Evolutionary conservation across 192 early-diverging fungal species (phyloP).

Genomic region (Backusella macrospora): DNA sequence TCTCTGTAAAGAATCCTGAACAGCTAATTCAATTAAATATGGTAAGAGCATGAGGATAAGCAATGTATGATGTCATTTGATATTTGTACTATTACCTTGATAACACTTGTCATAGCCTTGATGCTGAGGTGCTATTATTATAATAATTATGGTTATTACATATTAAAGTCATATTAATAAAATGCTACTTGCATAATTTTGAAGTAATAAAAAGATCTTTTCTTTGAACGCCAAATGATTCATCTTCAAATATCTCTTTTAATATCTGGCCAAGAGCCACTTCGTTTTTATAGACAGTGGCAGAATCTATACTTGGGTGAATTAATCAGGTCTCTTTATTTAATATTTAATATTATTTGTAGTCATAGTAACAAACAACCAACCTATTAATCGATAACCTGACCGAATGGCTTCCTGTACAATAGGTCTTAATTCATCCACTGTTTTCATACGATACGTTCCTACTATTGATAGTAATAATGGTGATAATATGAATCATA

Average conservation of each 20-base stretch:
- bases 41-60: neutral
- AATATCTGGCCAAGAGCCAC: conserved; percentile 54
- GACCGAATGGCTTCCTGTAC: conserved; percentile 42
- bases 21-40: conserved; percentile 43
- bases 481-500: neutral
- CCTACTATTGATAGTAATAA: conserved; percentile 36
- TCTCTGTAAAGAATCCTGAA: conserved; percentile 55
- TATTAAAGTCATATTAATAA: neutral
- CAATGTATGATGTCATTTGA: neutral
- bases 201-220: conserved; percentile 71
- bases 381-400: conserved; percentile 52
- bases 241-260: conserved; percentile 48
- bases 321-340: neutral
- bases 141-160: neutral
- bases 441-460: conserved; percentile 47
- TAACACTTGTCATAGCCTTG: conserved; percentile 67
- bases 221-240: conserved; percentile 49
- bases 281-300: conserved; percentile 71
- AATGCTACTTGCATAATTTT: conserved; percentile 55
- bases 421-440: conserved; percentile 36
- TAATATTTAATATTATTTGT: neutral
- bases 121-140: conserved; percentile 58
- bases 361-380: neutral
- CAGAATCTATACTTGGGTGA: conserved; percentile 52
- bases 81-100: conserved; percentile 38